Base-by-base conservation (phyloP, 1,284 basidiomycete species). In the Tilletiaria anomala region DNA sequence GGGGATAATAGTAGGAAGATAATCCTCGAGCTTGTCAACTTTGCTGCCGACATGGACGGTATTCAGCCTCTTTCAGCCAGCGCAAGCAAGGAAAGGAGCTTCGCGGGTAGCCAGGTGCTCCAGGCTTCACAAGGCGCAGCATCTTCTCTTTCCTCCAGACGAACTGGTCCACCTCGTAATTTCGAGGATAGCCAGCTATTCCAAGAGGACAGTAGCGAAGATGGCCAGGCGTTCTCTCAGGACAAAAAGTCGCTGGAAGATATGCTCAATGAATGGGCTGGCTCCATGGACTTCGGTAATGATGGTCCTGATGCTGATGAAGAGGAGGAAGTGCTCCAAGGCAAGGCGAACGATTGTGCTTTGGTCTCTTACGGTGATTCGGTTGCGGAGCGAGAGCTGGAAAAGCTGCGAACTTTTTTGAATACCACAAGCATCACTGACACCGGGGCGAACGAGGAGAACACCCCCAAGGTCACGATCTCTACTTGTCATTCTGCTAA, bases 401-500 rank as follows among this genome's bases (percentile, higher is more conserved):
- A 17, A 12, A 36, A 36, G 32, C 69, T 89, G 24, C 76, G 82
- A n/a, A 69, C 72, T 38, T 89, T 91, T 64, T 70, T 93, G 8
- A 81, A 87, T 62, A 79, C 83, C 0, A 83, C 82, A 76, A 70
- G 91, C 14, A 81, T 83, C 0, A 86, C 85, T 0, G 84, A 86
- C 61, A 77, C 78, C 4, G 78, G 82, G 18, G 73, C 42, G 14
- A 38, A 53, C 33, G 47, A 56, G 29, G 44, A 32, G 18, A 21
- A 32, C 3, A 12, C 14, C 2, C 48, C 51, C 11, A 54, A 53
- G 73, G 86, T 93, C 4, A 85, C 81, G 0, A 78, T 91, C 33
- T 76, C 81, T 0, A 91, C 86, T 1, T 84, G 83, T 38, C 87
- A 93, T 69, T 77, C 83, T 8, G 84, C 86, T 0, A 93, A 93